Evolutionary conservation across 139 green algal species (phyloP), one percentile per base, ranked within the genome.

Genomic region (Volvox africanus): DNA sequence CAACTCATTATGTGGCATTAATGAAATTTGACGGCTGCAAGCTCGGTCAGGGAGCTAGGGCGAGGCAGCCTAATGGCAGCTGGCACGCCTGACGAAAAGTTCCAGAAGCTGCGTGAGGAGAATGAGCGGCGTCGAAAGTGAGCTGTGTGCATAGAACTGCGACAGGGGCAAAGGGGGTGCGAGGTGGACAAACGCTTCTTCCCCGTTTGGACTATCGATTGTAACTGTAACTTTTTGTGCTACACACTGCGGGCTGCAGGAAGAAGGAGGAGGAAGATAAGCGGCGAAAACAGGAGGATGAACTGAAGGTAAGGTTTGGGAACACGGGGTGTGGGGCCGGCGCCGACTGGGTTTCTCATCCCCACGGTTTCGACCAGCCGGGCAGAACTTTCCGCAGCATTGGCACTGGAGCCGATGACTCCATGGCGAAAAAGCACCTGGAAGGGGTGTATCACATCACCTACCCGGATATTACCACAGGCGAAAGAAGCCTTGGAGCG

Each of bases 401-500:
- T 55, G 44, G 44, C 44, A 9, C 44, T 55, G 44, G 9, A 55
- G 44, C 44, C 44, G 5, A 55, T 55, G 44, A 9, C 44, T 55
- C 44, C 44, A 55, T 55, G 44, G 44, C 44, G 9, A 55, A 55
- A 55, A 5, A 9, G 5, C 9, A 9, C 9, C 44, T 5, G 44
- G 44, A 55, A 9, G 9, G 44, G 44, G 44, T 9, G 9, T 55
- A 55, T 55, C 9, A 5, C 44, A 55, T 55, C 44, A 55, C 44
- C 9, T 55, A 55, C 44, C 44, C 5, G 44, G 44, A 5, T 55
- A 12, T 9, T 73, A 33, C 76, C 28, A 30, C 71, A 79, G 71
- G 71, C 93, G 24, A 94, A 95, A 73, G 82, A 92, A 24, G 92
- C 94, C 0, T 71, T 96, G 73, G 93, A 96, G 65, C 78, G 85